Evolutionary conservation across 1,139 yeast species (phyloP).

Genomic region (Geotrichum reessii): DNA sequence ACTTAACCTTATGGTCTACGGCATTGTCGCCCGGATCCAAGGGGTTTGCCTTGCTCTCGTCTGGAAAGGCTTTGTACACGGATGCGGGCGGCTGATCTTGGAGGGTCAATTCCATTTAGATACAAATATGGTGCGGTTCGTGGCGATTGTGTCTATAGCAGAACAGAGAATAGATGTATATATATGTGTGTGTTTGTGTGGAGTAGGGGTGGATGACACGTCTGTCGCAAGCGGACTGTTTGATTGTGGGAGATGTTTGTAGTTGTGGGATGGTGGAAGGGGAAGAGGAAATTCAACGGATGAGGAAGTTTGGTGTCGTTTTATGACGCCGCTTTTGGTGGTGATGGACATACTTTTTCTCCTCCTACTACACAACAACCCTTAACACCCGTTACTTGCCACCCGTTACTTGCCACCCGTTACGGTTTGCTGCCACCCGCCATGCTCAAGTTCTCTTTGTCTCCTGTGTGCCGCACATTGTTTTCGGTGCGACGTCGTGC

Average conservation of each 20-base stretch:
- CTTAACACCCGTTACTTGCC: neutral
- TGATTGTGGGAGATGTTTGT: neutral
- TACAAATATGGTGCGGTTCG: neutral
- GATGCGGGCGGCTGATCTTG: neutral
- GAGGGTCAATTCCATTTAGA: neutral
- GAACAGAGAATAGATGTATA: neutral
- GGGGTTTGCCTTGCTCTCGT: neutral
- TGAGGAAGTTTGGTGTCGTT: constrained; percentile 13
- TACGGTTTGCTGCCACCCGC: neutral
- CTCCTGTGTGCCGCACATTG: neutral
- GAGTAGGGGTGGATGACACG: neutral
- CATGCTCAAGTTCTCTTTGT: neutral
- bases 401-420: neutral
- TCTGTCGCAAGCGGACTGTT: neutral
- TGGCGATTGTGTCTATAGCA: neutral
- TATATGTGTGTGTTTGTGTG: too few species aligned
- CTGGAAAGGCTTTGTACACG: neutral
- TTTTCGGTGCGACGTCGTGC: neutral
- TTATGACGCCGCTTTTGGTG: constrained; percentile 20
- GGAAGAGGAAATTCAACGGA: neutral
- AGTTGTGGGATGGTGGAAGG: neutral
- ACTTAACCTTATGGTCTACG: neutral
- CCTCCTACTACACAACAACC: neutral
- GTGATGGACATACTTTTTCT: neutral
- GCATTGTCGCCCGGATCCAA: neutral